Evolutionary conservation across 1,139 yeast species (phyloP).

Genomic region (Geotrichum phurueaensis): DNA sequence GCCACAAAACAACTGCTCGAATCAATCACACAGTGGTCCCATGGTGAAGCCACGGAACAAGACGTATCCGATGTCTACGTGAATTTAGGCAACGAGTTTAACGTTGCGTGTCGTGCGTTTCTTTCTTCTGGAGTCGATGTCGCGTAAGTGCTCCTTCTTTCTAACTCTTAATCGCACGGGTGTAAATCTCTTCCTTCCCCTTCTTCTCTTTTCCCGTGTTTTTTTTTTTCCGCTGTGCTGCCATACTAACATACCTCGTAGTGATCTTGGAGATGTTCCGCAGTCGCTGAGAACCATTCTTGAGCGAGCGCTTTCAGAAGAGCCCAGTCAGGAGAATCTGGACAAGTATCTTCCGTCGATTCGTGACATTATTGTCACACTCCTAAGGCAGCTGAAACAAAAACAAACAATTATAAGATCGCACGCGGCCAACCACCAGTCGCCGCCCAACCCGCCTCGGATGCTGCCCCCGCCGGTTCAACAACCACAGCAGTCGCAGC

Average conservation of each 20-base stretch:
- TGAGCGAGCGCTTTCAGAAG: conserved; percentile 81
- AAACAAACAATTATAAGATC: conserved; percentile 47
- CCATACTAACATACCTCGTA: conserved; percentile 9
- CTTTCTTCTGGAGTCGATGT: conserved; percentile 63
- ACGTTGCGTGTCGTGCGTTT: conserved; percentile 75
- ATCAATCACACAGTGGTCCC: conserved; percentile 87
- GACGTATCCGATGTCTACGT: conserved; percentile 91
- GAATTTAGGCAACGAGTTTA: conserved; percentile 86
- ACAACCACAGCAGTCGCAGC: not conserved
- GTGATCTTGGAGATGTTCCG: conserved; percentile 76
- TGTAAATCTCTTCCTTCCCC: not conserved
- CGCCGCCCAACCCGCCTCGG: not conserved
- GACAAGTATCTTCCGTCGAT: conserved; percentile 80
- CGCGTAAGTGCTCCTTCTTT: conserved; percentile 21
- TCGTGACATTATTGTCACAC: conserved; percentile 75
- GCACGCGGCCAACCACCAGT: conserved; percentile 6
- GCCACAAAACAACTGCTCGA: conserved; percentile 86
- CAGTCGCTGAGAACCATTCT: conserved; percentile 63
- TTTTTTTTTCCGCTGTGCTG: not conserved
- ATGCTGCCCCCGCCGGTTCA: not conserved
- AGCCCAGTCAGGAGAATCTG: conserved; percentile 76
- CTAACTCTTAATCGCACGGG: not conserved
- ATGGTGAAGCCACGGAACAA: conserved; percentile 66
- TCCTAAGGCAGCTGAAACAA: conserved; percentile 71
- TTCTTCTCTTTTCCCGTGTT: not conserved